Evolutionary conservation across 306 rosid species (phyloP).

Genomic region (Parietaria judaica): DNA sequence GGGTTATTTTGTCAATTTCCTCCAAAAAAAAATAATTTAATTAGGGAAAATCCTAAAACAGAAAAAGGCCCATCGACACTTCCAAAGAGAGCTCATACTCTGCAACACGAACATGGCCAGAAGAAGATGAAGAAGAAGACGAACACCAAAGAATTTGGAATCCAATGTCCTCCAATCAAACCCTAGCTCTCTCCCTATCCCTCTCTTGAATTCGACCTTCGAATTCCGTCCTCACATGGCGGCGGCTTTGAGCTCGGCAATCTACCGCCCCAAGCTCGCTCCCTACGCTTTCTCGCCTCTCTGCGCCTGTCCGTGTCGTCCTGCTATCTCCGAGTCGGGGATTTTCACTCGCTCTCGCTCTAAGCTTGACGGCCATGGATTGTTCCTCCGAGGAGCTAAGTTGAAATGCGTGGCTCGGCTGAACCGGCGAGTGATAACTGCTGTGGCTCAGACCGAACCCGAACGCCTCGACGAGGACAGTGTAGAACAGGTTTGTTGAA

Average conservation of each 20-base stretch:
- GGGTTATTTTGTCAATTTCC: too few species aligned
- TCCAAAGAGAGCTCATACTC: background rate
- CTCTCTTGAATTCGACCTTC: background rate
- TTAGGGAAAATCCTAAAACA: background rate
- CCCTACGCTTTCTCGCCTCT: constrained; percentile 15
- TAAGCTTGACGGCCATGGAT: constrained; percentile 7
- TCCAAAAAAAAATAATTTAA: background rate
- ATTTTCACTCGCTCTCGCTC: constrained; percentile 7
- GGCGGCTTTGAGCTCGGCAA: constrained; percentile 16
- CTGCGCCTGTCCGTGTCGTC: constrained; percentile 8
- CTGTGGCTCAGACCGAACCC: constrained; percentile 34
- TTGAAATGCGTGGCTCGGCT: constrained; percentile 4
- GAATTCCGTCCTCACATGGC: constrained; percentile 22
- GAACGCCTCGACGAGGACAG: constrained; percentile 25
- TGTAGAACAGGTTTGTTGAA: constrained; percentile 28
- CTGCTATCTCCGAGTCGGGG: constrained; percentile 7
- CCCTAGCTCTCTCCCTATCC: background rate
- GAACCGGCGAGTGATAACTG: constrained; percentile 8
- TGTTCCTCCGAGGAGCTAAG: constrained; percentile 13
- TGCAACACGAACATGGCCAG: background rate
- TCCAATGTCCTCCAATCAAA: background rate
- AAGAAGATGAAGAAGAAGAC: background rate
- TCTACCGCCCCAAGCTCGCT: constrained; percentile 17
- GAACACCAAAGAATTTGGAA: background rate
- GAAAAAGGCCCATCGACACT: background rate